These are phyloP conservation scores for Scenedesmus sp. DNA, from an alignment of 163 green algal species.

Conservation along the genomic window DNA sequence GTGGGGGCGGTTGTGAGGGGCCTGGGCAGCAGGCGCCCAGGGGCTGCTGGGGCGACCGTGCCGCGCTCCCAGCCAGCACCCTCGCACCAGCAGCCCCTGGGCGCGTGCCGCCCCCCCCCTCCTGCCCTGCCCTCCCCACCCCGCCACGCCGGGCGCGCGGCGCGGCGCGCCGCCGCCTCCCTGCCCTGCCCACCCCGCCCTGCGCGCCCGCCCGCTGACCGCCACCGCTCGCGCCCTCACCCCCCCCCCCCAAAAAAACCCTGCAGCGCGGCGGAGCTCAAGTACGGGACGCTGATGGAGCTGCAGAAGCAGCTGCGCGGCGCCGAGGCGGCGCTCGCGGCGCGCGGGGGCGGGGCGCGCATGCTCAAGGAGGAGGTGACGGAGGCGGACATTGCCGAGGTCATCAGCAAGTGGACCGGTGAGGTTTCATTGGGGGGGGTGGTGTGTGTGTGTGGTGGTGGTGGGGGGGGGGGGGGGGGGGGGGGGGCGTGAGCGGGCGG, in stretches of 20 bases:
- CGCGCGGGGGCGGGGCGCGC: slow-evolving; percentile 42
- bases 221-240: too few species aligned
- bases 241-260: too few species aligned
- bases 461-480: neutral
- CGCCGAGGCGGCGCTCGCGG: slow-evolving; percentile 67
- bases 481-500: neutral
- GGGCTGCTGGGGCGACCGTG: too few species aligned
- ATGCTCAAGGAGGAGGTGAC: slow-evolving; percentile 94
- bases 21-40: too few species aligned
- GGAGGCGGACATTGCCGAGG: slow-evolving; percentile 90
- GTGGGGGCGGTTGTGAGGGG: neutral
- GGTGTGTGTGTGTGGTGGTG: slow-evolving; percentile 4
- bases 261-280: slow-evolving; percentile 83
- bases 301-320: slow-evolving; percentile 81
- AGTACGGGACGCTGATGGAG: slow-evolving; percentile 86
- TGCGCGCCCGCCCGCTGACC: neutral
- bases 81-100: too few species aligned
- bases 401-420: slow-evolving; percentile 91
- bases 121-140: too few species aligned
- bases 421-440: slow-evolving; percentile 21
- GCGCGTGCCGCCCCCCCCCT: too few species aligned
- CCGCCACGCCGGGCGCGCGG: too few species aligned
- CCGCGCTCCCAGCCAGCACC: too few species aligned
- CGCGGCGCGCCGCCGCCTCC: too few species aligned
- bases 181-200: too few species aligned